phyloP scores from a whole-genome alignment of 176 grass and related monocot genomes.

The Secale cereale region DNA sequence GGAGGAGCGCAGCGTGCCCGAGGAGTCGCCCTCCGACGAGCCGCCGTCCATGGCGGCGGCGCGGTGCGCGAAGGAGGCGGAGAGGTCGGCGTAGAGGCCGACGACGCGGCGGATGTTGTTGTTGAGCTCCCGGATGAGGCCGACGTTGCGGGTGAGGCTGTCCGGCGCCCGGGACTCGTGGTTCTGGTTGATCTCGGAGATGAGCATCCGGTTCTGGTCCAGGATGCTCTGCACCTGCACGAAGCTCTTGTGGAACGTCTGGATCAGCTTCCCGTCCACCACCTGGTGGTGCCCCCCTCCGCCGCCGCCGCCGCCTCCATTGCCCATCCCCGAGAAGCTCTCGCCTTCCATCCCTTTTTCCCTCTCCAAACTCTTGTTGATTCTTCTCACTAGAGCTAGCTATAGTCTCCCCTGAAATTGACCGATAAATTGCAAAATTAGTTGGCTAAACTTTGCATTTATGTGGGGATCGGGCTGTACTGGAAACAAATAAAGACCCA shows the following conservation, averaged over 20 bases:
- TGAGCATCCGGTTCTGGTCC: conserved; percentile 76
- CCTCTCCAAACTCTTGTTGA: not conserved
- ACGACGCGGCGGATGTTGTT: conserved; percentile 81
- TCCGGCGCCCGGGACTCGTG: conserved; percentile 60
- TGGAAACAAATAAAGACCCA: conserved; percentile 25
- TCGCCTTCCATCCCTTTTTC: conserved; percentile 52
- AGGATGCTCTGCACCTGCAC: conserved; percentile 83
- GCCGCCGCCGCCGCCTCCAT: conserved; percentile 23
- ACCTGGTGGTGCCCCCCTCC: not conserved
- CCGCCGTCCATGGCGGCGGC: conserved; percentile 32
- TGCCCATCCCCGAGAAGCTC: conserved; percentile 58
- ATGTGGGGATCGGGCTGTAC: conserved; percentile 40
- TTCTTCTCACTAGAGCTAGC: conserved; percentile 1
- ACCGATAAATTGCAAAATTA: not conserved
- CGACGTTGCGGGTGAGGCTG: conserved; percentile 68
- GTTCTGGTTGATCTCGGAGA: conserved; percentile 88
- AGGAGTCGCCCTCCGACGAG: conserved; percentile 67
- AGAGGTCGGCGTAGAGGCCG: conserved; percentile 70
- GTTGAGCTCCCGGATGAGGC: conserved; percentile 82
- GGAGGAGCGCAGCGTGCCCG: conserved; percentile 42
- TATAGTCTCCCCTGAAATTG: conserved; percentile 2
- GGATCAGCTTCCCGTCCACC: conserved; percentile 54
- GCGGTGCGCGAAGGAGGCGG: conserved; percentile 50
- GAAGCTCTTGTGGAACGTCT: conserved; percentile 87
- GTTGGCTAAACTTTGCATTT: conserved; percentile 11